Percentiles rank a stretch among this genome's conserved stretches.
These are phyloP conservation scores for Atkinsonella hypoxylon DNA, from an alignment of 2,329 filamentous ascomycete species.

Conservation along the genomic window DNA sequence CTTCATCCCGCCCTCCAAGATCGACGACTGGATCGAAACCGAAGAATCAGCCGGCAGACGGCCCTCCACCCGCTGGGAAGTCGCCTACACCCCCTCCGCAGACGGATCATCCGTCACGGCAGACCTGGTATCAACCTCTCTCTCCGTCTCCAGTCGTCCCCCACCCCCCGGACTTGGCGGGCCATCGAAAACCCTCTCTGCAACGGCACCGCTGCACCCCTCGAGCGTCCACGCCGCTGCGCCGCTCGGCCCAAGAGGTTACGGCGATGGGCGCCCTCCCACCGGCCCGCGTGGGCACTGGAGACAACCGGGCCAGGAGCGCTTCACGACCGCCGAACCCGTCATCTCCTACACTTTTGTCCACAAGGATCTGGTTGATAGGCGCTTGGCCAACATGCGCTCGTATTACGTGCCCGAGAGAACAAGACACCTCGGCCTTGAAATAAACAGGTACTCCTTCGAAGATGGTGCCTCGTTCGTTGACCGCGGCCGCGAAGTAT, in stretches of 20 bases:
- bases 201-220: constrained; percentile 7
- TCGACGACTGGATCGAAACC: constrained; percentile 60
- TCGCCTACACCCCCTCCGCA: constrained; percentile 51
- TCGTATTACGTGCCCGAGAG: constrained; percentile 31
- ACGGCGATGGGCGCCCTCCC: constrained; percentile 11
- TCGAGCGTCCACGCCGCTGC: constrained; percentile 23
- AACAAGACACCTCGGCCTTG: constrained; percentile 30
- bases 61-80: constrained; percentile 51
- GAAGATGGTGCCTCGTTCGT: constrained; percentile 55
- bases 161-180: neutral
- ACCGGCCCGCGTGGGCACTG: neutral
- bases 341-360: constrained; percentile 44
- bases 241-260: constrained; percentile 24
- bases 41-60: constrained; percentile 43
- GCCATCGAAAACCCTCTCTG: neutral
- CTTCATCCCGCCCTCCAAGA: constrained; percentile 68
- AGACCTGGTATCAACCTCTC: constrained; percentile 6
- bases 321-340: constrained; percentile 29
- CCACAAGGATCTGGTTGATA: constrained; percentile 47
- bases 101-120: constrained; percentile 41
- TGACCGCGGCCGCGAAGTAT: constrained; percentile 60
- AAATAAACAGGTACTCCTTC: constrained; percentile 61
- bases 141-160: constrained; percentile 5
- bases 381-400: constrained; percentile 48
- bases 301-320: neutral